Base-by-base conservation (phyloP, 2,329 filamentous ascomycete species). In the Claviceps quebecensis region DNA sequence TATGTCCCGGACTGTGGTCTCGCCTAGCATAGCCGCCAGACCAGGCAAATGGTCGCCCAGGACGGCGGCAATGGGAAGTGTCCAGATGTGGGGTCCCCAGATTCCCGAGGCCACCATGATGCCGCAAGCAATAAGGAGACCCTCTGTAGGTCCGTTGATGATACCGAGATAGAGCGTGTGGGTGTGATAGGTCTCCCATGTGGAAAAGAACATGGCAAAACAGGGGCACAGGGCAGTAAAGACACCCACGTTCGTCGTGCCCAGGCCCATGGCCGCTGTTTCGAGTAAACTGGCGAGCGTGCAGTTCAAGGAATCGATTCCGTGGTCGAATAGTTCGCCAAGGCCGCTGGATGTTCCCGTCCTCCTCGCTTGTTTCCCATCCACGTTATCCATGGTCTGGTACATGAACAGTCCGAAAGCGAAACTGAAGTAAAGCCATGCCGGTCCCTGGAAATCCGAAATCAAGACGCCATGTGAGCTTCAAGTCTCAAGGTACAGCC, bases 171-270 rank as follows among this genome's bases (percentile, higher is more conserved):
- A 98, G 5, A 98, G 74, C 0, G 93, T 97, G 67, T 98, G 93
- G 5, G 93, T 96, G 69, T 98, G 93, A 67, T 96, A 98, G 1
- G 93, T 98, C 71, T 98, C 93, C 93, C 93, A 98, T 2, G 93
- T 98, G 3, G 91, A 96, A 71, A 98, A 96, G 75, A 95, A 98
- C 93, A 98, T 98, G 54, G 93, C 87, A 45, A 98, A 72, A 60
- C 89, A 94, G 1, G 93, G 93, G 54, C 91, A 82, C 44, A 98
- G 73, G 1, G 90, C 89, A 1, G 93, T 97, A 65, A 95, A 94
- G 52, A 93, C 84, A 57, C 93, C 93, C 19, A 87, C 81, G 56
- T 82, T 83, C 17, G 86, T 87, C 4, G 86, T 81, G 41, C 93
- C 93, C 49, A 95, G 77, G 26, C 87, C 91, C 84, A 98, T 93